Base-by-base conservation (phyloP, 2,329 filamentous ascomycete genomes). In the Tolypocladium nubicola region DNA sequence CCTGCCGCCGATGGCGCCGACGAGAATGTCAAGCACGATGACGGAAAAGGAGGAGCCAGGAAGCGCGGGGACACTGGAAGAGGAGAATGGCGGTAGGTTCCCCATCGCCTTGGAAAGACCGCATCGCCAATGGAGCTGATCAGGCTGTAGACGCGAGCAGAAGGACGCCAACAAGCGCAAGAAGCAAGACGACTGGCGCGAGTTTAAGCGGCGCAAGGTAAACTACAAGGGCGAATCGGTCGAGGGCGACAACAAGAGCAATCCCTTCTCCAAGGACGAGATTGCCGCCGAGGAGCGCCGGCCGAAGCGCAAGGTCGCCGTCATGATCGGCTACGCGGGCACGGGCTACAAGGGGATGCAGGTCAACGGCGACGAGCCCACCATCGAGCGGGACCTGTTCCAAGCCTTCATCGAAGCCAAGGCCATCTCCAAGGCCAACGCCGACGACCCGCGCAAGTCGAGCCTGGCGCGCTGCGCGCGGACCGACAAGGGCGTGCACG, bases 331-430 rank as follows among this genome's bases (percentile, higher is more conserved):
- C 19, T 99, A 99, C 72, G 91, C 92, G 7, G 94, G 94, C 54
- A 96, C 90, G 11, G 94, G 94, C 19, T 99, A 99, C 78, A 92
- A 90, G 75, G 94, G 94, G 66, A 95, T 99, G 86, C 94, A 99
- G 75, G 88, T 99, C 69, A 86, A 87, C 70, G 79, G 79, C 65
- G 75, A 85, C 62, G 86, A 96, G 68, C 92, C 91, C 75, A 99
- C 93, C 0, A 97, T 99, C 62, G 94, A 99, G 75, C 89, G 93
- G 49, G 94, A 99, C 65, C 78, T 99, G 3, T 99, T 99, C 75
- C 83, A 85, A 38, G 94, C 94, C 3, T 93, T 99, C 65, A 88
- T 99, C 61, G 84, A 85, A 3, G 92, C 94, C 3, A 89, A 92
- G 21, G 92, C 94, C 43, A 96, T 99, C 60, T 95, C 92, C 53